Conservation (phyloP, 805 yeast genomes). For the Yarrowia alimentaria region DNA sequence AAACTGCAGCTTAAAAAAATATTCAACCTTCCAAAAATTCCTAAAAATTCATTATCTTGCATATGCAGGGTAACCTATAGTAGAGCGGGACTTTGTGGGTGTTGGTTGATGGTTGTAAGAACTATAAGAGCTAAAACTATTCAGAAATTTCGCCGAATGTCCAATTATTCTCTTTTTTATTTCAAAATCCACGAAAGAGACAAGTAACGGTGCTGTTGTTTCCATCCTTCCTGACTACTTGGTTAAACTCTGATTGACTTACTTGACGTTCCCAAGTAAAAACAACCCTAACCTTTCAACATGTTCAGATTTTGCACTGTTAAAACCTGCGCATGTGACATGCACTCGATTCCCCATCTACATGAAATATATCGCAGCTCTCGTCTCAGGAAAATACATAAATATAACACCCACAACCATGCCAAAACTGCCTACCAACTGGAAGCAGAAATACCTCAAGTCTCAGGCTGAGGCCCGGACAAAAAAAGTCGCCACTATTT, state of each 20-base stretch:
- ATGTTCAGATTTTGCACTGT: too few relatives aligned
- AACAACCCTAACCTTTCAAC: too few relatives aligned
- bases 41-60: constrained; percentile 24
- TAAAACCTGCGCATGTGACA: too few relatives aligned
- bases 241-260: background rate
- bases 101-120: background rate
- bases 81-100: too few relatives aligned
- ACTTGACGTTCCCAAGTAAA: too few relatives aligned
- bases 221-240: background rate
- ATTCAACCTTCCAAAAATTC: constrained; percentile 22
- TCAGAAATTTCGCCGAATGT: too few relatives aligned
- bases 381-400: too few relatives aligned
- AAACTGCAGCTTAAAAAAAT: constrained; percentile 12
- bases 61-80: constrained; percentile 21
- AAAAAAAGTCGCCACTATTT: background rate
- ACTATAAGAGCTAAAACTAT: background rate
- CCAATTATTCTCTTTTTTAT: too few relatives aligned
- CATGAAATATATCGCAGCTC: too few relatives aligned
- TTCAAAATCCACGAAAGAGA: too few relatives aligned
- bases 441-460: constrained; percentile 27
- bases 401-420: constrained; percentile 1
- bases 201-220: background rate
- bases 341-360: too few relatives aligned
- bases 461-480: constrained; percentile 16
- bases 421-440: constrained; percentile 27